Conservation (phyloP, 2,329 filamentous ascomycete genomes). For the Trichoderma atrobrunneum region DNA sequence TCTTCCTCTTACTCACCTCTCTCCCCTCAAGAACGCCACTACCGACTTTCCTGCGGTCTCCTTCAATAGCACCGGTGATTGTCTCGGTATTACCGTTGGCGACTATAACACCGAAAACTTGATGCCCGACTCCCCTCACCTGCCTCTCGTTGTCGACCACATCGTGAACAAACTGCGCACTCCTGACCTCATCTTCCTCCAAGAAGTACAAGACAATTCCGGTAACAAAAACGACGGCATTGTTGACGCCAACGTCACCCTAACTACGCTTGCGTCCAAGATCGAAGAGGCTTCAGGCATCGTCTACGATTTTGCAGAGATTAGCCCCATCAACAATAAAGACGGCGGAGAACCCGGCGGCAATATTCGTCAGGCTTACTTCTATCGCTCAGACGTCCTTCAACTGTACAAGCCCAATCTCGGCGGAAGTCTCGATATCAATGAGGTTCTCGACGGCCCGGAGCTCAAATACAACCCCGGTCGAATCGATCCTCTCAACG, state of each 20-base stretch:
- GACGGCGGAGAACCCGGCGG: conserved; percentile 68
- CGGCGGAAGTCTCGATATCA: conserved; percentile 53
- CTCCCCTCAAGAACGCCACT: conserved; percentile 45
- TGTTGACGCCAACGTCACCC: conserved; percentile 55
- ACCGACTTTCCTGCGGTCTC: conserved; percentile 48
- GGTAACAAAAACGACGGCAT: conserved; percentile 60
- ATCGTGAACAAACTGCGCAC: conserved; percentile 62
- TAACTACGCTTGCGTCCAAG: conserved; percentile 52
- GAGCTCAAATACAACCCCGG: conserved; percentile 67
- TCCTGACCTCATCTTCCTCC: conserved; percentile 65
- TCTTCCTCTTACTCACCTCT: conserved; percentile 59
- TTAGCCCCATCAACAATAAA: conserved; percentile 56
- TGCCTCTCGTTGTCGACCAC: conserved; percentile 59
- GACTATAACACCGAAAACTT: conserved; percentile 72
- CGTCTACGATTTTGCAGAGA: conserved; percentile 58
- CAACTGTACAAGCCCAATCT: conserved; percentile 58
- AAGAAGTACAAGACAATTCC: conserved; percentile 68
- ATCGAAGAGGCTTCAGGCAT: conserved; percentile 50
- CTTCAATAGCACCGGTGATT: conserved; percentile 54
- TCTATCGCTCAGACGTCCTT: conserved; percentile 62
- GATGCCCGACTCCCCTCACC: conserved; percentile 51
- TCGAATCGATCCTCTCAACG: conserved; percentile 60
- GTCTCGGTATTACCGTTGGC: conserved; percentile 60
- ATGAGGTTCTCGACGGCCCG: conserved; percentile 52
- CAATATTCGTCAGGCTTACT: conserved; percentile 69